Conservation (phyloP, 306 rosid genomes). For the Quercus bicolor region DNA sequence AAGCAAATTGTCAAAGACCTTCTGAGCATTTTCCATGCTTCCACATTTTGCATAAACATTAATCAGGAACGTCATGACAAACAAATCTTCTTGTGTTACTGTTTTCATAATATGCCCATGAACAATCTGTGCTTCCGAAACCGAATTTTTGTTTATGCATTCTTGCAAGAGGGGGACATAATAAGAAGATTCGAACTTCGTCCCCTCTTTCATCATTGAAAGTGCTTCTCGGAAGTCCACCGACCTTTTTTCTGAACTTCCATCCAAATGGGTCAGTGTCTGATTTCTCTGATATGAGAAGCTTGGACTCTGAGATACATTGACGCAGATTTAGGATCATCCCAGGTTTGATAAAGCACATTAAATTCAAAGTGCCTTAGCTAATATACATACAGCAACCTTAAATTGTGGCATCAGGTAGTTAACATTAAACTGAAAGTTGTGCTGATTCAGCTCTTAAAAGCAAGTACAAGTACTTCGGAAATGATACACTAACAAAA, state of each 20-base stretch:
- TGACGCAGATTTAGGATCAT: constrained; percentile 8
- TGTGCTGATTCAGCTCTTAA: background rate
- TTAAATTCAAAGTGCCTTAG: background rate
- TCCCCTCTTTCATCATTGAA: constrained; percentile 34
- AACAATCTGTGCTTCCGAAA: constrained; percentile 39
- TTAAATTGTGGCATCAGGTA: background rate
- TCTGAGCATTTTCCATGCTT: constrained; percentile 53
- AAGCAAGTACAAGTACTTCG: background rate
- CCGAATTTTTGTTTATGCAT: constrained; percentile 47
- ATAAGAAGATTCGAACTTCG: constrained; percentile 36
- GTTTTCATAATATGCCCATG: constrained; percentile 71
- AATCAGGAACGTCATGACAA: constrained; percentile 48
- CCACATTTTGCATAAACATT: constrained; percentile 72
- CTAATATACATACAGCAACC: background rate
- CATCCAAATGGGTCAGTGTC: constrained; percentile 26
- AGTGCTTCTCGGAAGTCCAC: constrained; percentile 59
- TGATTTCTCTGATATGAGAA: constrained; percentile 54
- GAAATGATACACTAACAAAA: background rate
- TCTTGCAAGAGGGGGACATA: constrained; percentile 60
- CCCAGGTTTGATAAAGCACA: background rate
- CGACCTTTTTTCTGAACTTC: constrained; percentile 36
- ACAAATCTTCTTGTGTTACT: constrained; percentile 53
- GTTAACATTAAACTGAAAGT: background rate
- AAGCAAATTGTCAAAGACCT: constrained; percentile 53
- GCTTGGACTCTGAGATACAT: constrained; percentile 47